phyloP scores from a whole-genome alignment of 148 eudicot species.

The Dysphania ambrosioides region DNA sequence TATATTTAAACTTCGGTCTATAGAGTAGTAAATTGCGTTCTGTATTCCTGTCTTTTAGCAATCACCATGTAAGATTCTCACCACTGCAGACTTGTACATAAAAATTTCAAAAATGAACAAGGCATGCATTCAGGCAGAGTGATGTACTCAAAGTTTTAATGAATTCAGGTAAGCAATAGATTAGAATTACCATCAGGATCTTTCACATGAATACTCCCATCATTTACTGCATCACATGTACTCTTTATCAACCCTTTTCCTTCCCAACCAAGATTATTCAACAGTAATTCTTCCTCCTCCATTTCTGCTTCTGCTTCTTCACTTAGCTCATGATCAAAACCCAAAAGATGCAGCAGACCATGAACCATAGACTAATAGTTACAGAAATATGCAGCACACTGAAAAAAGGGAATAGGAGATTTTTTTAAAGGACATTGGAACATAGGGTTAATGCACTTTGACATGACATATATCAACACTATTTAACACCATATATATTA shows the following conservation, averaged over 20 bases:
- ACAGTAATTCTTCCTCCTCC: slow-evolving; percentile 73
- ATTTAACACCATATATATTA: no score
- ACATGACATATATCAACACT: background rate
- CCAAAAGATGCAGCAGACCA: slow-evolving; percentile 87
- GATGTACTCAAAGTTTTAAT: background rate
- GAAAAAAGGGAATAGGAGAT: background rate
- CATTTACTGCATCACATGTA: slow-evolving; percentile 50
- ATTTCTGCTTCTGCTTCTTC: slow-evolving; percentile 92
- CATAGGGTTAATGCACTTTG: background rate
- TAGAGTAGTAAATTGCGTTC: slow-evolving; percentile 87
- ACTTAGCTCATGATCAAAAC: slow-evolving; percentile 90
- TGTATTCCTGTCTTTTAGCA: slow-evolving; percentile 92
- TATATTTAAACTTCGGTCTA: slow-evolving; percentile 77
- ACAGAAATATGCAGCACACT: background rate
- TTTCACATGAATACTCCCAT: slow-evolving; percentile 41
- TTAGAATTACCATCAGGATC: slow-evolving; percentile 53
- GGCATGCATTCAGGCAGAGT: slow-evolving; percentile 7
- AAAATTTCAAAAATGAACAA: slow-evolving; percentile 22
- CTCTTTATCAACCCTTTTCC: slow-evolving; percentile 88
- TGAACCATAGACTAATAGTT: slow-evolving; percentile 45
- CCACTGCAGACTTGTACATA: slow-evolving; percentile 35
- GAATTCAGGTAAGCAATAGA: slow-evolving; percentile 7
- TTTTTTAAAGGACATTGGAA: background rate
- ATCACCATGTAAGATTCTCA: slow-evolving; percentile 48
- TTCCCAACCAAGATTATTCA: slow-evolving; percentile 78